Evolutionary conservation across 495 filamentous ascomycete species (phyloP), one percentile per base, ranked within the genome.

Genomic region (Hypoxylon crocopeplum): DNA sequence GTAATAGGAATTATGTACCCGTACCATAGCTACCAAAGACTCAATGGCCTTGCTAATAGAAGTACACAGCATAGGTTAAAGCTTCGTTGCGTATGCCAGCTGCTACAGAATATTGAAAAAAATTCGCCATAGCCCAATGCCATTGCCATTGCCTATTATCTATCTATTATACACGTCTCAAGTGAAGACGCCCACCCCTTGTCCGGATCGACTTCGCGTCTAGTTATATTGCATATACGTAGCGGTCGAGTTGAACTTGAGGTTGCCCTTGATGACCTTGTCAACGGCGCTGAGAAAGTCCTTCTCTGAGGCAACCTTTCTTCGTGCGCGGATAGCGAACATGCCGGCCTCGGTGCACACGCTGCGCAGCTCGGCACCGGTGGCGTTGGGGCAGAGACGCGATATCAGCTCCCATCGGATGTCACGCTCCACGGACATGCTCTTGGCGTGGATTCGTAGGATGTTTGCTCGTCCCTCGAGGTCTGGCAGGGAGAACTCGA

Each of bases 161-260:
- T 62, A 58, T 49, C 50, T 69, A 72, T 16, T 69, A 30, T 66
- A 46, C 66, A 69, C 36, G 22, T 29, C n/a, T n/a, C n/a, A n/a
- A n/a, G n/a, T n/a, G n/a, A n/a, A n/a, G n/a, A n/a, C n/a, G n/a
- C n/a, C n/a, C n/a, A n/a, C n/a, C n/a, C n/a, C n/a, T n/a, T n/a
- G n/a, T n/a, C n/a, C n/a, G n/a, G n/a, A n/a, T n/a, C n/a, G n/a
- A n/a, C n/a, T n/a, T n/a, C n/a, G n/a, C n/a, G n/a, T n/a, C n/a
- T 92, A 98, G 76, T 98, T 98, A 83, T 98, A 98, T 75, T 98
- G 94, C 86, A 95, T 95, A 79, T 98, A 98, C 49, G 92, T 92
- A 19, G 95, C 94, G 48, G 94, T 98, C 50, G 91, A 96, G 83
- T 97, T 98, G 82, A 98, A 98, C 83, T 98, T 98, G 72, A 97